Evolutionary conservation across 305 asterid species (phyloP), one percentile per base, ranked within the genome.

Genomic region (Solanum hybrid): DNA sequence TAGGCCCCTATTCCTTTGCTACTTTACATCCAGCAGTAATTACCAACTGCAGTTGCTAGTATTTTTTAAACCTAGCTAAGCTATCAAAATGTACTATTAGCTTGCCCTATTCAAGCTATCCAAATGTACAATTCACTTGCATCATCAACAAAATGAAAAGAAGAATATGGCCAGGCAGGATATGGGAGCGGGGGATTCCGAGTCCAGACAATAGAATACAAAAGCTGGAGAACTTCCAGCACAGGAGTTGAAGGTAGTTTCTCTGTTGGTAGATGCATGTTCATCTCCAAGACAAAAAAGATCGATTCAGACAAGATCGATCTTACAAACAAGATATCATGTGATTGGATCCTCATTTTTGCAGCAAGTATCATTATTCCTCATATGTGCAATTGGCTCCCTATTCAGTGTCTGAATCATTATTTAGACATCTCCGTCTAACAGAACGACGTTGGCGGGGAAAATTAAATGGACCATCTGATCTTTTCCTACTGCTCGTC

Each of bases 391-490:
- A 46, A 42, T 28, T 82, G 28, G 67, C 88, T 74, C 76, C 88
- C 92, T 90, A 95, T 94, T 95, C 98, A 2, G 99, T 94, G 84
- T 95, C 99, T 89, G 98, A 95, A 92, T 94, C 98, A 89, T 94
- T 93, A 87, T 94, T 93, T 40, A 94, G 93, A 89, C 92, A 91
- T 91, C 97, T 94, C 77, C 95, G 97, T 93, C 98, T 96, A 92
- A 97, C 98, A 88, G 99, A 96, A 86, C 99, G 99, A 88, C 95
- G 92, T 90, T 95, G 98, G 79, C 99, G 98, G 79, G 98, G 99
- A 90, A 95, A 94, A 31, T 93, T 89, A 91, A 97, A 94, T 51
- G 99, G 98, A 91, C 98, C 94, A 89, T 94, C 98, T 34, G 96
- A 91, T 91, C 95, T 93, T 29, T 28, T 31, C 31, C 87, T 81